These are phyloP conservation scores for Venturia nashicola DNA, from an alignment of 2,329 filamentous ascomycete genomes.

Conservation along the genomic window DNA sequence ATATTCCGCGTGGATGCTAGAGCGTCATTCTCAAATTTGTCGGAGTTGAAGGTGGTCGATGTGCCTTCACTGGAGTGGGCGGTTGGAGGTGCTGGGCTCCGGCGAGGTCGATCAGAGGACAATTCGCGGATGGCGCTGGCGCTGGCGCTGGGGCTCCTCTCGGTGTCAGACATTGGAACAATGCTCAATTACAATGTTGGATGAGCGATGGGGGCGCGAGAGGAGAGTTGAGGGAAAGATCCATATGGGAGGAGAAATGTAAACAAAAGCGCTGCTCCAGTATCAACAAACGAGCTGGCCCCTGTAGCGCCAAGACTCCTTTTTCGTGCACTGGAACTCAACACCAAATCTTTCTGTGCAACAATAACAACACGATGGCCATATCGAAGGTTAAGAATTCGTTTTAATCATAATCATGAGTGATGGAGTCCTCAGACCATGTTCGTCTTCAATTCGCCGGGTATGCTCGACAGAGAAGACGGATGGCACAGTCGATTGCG, in stretches of 20 bases:
- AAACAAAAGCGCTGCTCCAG: background rate
- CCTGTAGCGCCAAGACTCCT: background rate
- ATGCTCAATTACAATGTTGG: constrained; percentile 1
- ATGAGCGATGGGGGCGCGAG: no score
- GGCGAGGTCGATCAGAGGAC: background rate
- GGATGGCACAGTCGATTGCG: no score
- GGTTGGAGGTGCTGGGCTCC: background rate
- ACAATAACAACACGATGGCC: no score
- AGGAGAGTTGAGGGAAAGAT: background rate
- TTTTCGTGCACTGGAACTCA: no score
- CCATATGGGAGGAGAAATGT: background rate
- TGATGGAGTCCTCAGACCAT: no score
- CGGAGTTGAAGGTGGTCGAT: background rate
- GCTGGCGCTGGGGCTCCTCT: background rate
- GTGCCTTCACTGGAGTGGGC: background rate
- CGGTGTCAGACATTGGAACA: background rate
- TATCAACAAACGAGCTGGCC: background rate
- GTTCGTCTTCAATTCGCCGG: no score
- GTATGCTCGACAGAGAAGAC: no score
- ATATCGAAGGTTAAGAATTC: no score
- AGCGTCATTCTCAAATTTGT: background rate
- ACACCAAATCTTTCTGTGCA: no score
- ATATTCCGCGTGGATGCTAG: background rate
- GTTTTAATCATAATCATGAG: no score
- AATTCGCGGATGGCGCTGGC: background rate